Evolutionary conservation across 2,329 filamentous ascomycete species (phyloP).

Genomic region (Hymenoscyphus albidus): DNA sequence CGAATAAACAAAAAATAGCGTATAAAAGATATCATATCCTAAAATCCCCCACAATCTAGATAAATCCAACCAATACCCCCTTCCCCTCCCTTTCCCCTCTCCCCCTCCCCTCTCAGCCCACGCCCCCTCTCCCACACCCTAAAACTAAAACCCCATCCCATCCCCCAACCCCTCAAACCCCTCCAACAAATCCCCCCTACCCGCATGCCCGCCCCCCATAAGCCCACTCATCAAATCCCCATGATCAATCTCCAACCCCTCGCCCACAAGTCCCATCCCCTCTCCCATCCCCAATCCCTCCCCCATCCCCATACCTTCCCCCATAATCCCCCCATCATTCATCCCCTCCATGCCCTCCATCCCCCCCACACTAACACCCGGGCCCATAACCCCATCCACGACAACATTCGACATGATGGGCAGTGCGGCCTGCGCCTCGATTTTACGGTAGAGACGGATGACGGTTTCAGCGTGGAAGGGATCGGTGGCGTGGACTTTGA

Average conservation of each 20-base stretch:
- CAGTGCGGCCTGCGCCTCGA: slow-evolving; percentile 29
- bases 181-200: slow-evolving; percentile 16
- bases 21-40: too few species aligned
- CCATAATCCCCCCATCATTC: slow-evolving; percentile 4
- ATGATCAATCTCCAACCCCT: slow-evolving; percentile 9
- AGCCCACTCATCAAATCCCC: slow-evolving; percentile 26
- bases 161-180: slow-evolving; percentile 21
- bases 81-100: too few species aligned
- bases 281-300: slow-evolving; percentile 13
- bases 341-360: slow-evolving; percentile 13
- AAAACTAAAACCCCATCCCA: slow-evolving; percentile 25
- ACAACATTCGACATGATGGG: slow-evolving; percentile 18
- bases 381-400: slow-evolving; percentile 13
- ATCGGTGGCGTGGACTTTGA: slow-evolving; percentile 29
- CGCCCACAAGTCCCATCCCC: slow-evolving; percentile 9
- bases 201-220: slow-evolving; percentile 17
- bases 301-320: slow-evolving; percentile 7
- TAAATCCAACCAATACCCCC: too few species aligned
- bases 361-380: slow-evolving; percentile 9
- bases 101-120: too few species aligned
- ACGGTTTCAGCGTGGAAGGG: slow-evolving; percentile 29
- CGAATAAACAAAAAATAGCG: too few species aligned
- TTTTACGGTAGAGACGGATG: slow-evolving; percentile 32
- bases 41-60: too few species aligned
- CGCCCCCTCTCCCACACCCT: neutral